These are phyloP conservation scores for Penicillium janthinellum DNA, from an alignment of 2,329 filamentous ascomycete genomes.

Conservation along the genomic window DNA sequence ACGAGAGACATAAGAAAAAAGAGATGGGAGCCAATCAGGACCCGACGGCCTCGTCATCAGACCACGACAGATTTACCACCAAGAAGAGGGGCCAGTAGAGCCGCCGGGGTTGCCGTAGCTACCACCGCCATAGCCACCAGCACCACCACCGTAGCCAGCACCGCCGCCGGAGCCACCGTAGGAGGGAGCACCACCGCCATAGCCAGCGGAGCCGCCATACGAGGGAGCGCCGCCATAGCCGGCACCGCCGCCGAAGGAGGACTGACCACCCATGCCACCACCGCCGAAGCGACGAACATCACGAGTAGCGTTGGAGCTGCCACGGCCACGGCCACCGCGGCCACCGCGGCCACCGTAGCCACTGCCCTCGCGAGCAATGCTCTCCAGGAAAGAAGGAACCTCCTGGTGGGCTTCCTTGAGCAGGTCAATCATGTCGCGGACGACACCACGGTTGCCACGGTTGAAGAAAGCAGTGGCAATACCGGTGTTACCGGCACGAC, in stretches of 20 bases:
- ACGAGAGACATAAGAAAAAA: constrained; percentile 36
- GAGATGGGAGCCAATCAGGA: constrained; percentile 42
- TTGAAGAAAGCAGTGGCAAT: constrained; percentile 99
- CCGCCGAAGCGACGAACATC: constrained; percentile 79
- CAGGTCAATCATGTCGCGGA: constrained; percentile 93
- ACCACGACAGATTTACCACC: constrained; percentile 52
- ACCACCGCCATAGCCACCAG: constrained; percentile 40
- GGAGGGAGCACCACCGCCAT: constrained; percentile 26
- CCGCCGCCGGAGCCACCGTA: constrained; percentile 35
- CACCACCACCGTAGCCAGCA: constrained; percentile 31
- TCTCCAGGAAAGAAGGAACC: constrained; percentile 90
- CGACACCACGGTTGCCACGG: constrained; percentile 96
- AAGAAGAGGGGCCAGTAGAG: constrained; percentile 53
- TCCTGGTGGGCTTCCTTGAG: constrained; percentile 99
- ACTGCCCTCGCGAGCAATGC: constrained; percentile 90
- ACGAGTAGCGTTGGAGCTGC: constrained; percentile 65
- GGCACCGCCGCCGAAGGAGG: background rate
- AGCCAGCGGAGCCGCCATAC: constrained; percentile 36
- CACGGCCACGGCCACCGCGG: constrained; percentile 70
- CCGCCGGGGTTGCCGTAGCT: constrained; percentile 53
- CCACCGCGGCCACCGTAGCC: constrained; percentile 74
- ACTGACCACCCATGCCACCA: constrained; percentile 39
- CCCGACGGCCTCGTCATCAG: constrained; percentile 43
- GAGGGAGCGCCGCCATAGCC: constrained; percentile 34
- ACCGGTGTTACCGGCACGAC: constrained; percentile 98